These are phyloP conservation scores for Pugionium dolabratum DNA, from an alignment of 345 rosid genomes.

Conservation along the genomic window DNA sequence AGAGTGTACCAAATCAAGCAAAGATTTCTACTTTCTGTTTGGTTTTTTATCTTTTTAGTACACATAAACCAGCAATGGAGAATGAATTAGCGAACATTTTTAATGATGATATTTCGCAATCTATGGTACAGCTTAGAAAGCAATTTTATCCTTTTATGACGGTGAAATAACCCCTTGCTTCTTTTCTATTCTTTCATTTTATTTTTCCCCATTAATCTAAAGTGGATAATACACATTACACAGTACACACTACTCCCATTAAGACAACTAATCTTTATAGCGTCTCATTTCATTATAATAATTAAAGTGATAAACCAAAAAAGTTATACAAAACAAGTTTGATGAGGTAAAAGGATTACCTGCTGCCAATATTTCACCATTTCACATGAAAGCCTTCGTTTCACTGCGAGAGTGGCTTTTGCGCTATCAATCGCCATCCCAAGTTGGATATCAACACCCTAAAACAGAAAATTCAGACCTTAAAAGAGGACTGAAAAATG, in stretches of 20 bases:
- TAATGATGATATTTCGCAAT: not conserved
- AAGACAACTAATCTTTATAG: slow-evolving; percentile 1
- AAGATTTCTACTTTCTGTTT: slow-evolving; percentile 4
- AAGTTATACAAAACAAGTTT: not conserved
- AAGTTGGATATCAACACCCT: slow-evolving; percentile 97
- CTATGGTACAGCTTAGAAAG: not conserved
- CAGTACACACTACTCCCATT: slow-evolving; percentile 15
- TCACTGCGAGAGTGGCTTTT: slow-evolving; percentile 98
- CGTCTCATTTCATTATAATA: slow-evolving; percentile 13
- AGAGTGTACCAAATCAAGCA: slow-evolving; percentile 15
- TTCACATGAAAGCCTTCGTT: slow-evolving; percentile 98
- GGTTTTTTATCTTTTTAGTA: not conserved
- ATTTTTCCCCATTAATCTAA: slow-evolving; percentile 15
- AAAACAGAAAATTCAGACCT: slow-evolving; percentile 30
- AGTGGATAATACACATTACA: slow-evolving; percentile 24
- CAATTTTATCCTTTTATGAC: slow-evolving; percentile 17
- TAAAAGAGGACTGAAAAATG: not conserved
- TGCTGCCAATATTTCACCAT: slow-evolving; percentile 99
- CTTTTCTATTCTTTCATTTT: not conserved
- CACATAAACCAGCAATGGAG: not conserved
- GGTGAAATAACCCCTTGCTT: slow-evolving; percentile 28
- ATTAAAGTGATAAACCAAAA: not conserved
- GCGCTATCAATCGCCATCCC: slow-evolving; percentile 99
- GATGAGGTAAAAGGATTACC: slow-evolving; percentile 48
- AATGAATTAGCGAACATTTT: not conserved